Evolutionary conservation across 805 yeast species (phyloP).

Genomic region (Jamesozyma spencerorum): DNA sequence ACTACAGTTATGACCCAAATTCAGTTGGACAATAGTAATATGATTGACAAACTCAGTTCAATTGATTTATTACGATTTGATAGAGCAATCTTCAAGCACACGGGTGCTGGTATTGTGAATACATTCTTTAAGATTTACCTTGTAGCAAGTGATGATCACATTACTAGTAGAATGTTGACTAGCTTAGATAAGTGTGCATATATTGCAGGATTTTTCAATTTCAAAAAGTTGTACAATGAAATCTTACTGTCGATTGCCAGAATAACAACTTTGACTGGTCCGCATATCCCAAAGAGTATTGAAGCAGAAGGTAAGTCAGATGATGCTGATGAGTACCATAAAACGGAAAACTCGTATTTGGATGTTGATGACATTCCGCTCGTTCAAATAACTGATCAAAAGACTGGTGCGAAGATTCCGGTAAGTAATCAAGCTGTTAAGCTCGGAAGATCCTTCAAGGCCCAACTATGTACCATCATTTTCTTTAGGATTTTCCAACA

Average conservation of each 20-base stretch:
- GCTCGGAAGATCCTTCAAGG: conserved; percentile 85
- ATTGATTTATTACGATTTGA: conserved; percentile 50
- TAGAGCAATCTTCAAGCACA: conserved; percentile 54
- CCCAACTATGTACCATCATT: conserved; percentile 81
- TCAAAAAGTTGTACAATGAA: conserved; percentile 50
- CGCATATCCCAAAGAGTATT: not conserved
- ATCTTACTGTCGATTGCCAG: conserved; percentile 59
- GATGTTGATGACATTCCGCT: conserved; percentile 32
- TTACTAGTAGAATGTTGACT: conserved; percentile 77
- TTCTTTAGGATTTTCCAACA: conserved; percentile 67
- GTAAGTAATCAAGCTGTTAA: conserved; percentile 75
- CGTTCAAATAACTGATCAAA: conserved; percentile 39
- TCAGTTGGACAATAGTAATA: conserved; percentile 13
- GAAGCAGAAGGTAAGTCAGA: not conserved
- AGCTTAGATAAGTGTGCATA: conserved; percentile 78
- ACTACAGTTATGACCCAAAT: conserved; percentile 30
- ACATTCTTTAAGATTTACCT: conserved; percentile 72
- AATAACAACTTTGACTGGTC: conserved; percentile 52
- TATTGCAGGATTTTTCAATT: conserved; percentile 57
- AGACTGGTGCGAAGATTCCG: conserved; percentile 46
- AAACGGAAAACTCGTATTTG: conserved; percentile 4
- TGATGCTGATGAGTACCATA: conserved; percentile 12
- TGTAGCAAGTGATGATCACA: conserved; percentile 83
- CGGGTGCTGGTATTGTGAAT: conserved; percentile 56
- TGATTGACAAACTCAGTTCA: conserved; percentile 14